A percentile compares a stretch with the other conserved stretches of the same genome.
phyloP scores from a whole-genome alignment of 2,329 filamentous ascomycete species.

The Alternaria alternata region DNA sequence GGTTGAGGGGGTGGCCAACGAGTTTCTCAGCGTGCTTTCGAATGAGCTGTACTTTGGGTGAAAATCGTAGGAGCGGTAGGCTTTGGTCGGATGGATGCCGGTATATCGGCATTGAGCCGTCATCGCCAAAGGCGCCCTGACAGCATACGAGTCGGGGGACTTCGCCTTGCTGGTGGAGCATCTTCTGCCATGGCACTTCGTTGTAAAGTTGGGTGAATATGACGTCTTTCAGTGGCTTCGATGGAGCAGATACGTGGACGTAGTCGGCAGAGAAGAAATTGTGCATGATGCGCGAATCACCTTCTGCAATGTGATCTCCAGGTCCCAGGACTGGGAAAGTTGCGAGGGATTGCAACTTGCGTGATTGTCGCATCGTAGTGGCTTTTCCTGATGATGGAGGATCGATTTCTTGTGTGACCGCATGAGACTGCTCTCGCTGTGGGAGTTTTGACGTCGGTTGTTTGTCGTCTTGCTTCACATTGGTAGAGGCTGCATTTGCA shows the following conservation, averaged over 20 bases:
- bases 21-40: conserved; percentile 72
- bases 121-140: conserved; percentile 73
- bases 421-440: background rate
- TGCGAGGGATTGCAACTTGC: conserved; percentile 51
- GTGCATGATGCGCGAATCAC: conserved; percentile 78
- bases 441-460: conserved; percentile 4
- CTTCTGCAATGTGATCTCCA: conserved; percentile 72
- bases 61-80: conserved; percentile 78
- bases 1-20: conserved; percentile 84
- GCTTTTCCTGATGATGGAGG: background rate
- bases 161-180: conserved; percentile 90
- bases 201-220: conserved; percentile 74
- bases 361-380: conserved; percentile 22
- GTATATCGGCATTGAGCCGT: conserved; percentile 87
- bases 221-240: conserved; percentile 58
- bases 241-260: conserved; percentile 35
- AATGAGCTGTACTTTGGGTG: conserved; percentile 73
- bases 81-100: conserved; percentile 92
- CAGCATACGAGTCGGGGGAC: conserved; percentile 92
- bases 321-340: conserved; percentile 54
- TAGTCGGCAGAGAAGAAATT: conserved; percentile 67
- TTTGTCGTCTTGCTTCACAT: conserved; percentile 17
- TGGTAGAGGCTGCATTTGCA: conserved; percentile 17
- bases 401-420: background rate
- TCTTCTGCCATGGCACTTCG: conserved; percentile 87